Base-by-base conservation (phyloP, 331 rosid species). In the Quercus lobata region DNA sequence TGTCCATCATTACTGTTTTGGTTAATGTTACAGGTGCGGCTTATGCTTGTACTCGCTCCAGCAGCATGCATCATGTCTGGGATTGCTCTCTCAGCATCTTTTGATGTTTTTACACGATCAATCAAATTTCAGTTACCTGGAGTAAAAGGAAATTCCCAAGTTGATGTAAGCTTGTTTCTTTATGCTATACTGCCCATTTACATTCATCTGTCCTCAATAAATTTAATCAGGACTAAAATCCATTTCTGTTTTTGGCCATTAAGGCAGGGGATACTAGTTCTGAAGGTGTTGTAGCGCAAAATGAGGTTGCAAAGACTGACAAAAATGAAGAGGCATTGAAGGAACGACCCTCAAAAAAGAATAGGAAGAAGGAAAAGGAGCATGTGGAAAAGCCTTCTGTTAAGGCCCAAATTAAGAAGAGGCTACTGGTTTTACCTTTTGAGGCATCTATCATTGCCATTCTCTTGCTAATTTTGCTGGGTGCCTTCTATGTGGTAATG, bases 31-130 rank as follows among this genome's bases (percentile, higher is more conserved):
- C 89, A 96, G 99, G 98, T 96, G 81, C 97, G 99, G 57, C 89
- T 96, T 79, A 96, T 96, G 99, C 96, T 96, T 37, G 99, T 96
- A 68, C 84, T 96, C 87, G 99, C 99, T 75, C 99, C 99, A 71
- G 98, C 99, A 35, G 99, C 99, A 58, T 96, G 99, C 83, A 96
- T 96, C 81, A 30, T 91, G 90, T 96, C 99, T 70, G 99, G 99
- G 80, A 92, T 96, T 88, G 99, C 99, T 69, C 98, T 96, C 72
- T 96, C 99, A 72, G 95, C 90, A 80, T 93, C 99, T 85, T 96
- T 96, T 86, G 97, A 96, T 72, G 93, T 93, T 83, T 90, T 96
- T 80, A 90, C 99, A 49, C 83, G 91, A 71, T 96, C 98, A 82
- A 89, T 96, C 54, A 96, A 96, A 89, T 90, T 93, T 85, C 99